Conservation (phyloP, 257 asterid genomes). For the Solanum peruvianum region DNA sequence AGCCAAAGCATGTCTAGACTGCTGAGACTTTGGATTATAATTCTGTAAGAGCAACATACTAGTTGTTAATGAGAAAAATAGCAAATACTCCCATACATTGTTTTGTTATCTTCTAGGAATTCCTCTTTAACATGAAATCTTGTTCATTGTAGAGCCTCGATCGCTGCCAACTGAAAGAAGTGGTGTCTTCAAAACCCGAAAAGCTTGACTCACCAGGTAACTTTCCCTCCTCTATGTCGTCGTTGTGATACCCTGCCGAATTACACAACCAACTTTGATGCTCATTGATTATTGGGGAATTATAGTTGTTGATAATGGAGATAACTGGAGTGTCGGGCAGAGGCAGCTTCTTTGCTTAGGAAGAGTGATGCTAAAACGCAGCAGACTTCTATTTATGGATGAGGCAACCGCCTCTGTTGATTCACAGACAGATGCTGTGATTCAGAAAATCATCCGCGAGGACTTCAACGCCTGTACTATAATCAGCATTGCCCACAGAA, state of each 20-base stretch:
- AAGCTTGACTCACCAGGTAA: conserved; percentile 83
- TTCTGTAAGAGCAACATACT: background rate
- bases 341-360: conserved; percentile 96
- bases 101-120: background rate
- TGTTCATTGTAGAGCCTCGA: conserved; percentile 53
- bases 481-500: conserved; percentile 94
- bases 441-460: conserved; percentile 87
- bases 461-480: conserved; percentile 79
- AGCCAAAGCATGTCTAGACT: background rate
- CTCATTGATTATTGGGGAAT: background rate
- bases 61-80: background rate
- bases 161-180: conserved; percentile 96
- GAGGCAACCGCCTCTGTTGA: conserved; percentile 99
- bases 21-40: background rate
- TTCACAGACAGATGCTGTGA: conserved; percentile 82
- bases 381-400: conserved; percentile 83
- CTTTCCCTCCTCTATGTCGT: background rate
- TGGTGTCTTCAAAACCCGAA: conserved; percentile 69
- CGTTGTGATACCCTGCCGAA: background rate
- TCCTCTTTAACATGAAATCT: background rate
- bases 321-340: conserved; percentile 98
- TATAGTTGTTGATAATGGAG: conserved; percentile 74
- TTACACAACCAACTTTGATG: background rate
- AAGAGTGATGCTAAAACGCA: conserved; percentile 81
- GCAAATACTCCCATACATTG: background rate